Evolutionary conservation across 768 basidiomycete species (phyloP), one percentile per base, ranked within the genome.

Genomic region (Hortiboletus flavorubellus): DNA sequence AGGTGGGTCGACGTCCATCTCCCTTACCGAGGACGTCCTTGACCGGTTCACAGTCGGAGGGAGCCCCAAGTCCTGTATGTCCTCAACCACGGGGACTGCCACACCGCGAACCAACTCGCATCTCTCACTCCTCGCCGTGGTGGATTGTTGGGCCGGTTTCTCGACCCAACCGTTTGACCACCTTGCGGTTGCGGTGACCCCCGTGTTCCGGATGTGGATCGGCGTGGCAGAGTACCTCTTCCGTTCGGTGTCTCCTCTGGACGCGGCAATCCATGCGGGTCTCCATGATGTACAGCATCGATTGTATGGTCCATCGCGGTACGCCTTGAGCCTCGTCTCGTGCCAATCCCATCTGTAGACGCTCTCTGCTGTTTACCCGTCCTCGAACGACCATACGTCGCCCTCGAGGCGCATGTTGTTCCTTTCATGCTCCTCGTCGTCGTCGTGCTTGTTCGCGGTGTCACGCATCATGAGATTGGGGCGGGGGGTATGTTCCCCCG

Each of bases 161-260:
- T 75, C 78, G 0, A 94, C 97, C 66, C 83, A 90, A 51, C 97
- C 97, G 0, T 96, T 91, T 68, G 85, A 83, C 34, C 95, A 98
- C 74, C 84, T 98, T 58, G 81, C 87, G 8, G 84, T 98, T 43
- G 96, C 96, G 0, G 96, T 94, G 8, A 99, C 95, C 2, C 97
- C 97, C 0, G 82, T 98, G 35, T 99, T 39, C 14, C 14, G 26
- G 49, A 80, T 99, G 58, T 98, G 96, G 86, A 87, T 99, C 48
- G 96, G 96, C 31, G 93, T 98, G 12, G 92, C 96, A 11, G 97
- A 98, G 70, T 91, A 95, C 71, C 81, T 99, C 11, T 99, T 98
- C 76, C 80, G 89, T 42, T 86, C 84, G 0, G 75, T 78, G 1
- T 63, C 73, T 0, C 76, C 89, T 4, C 75, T 97, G 16, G 78